phyloP scores from a whole-genome alignment of 2,329 filamentous ascomycete genomes.

The Fonsecaea pedrosoi region DNA sequence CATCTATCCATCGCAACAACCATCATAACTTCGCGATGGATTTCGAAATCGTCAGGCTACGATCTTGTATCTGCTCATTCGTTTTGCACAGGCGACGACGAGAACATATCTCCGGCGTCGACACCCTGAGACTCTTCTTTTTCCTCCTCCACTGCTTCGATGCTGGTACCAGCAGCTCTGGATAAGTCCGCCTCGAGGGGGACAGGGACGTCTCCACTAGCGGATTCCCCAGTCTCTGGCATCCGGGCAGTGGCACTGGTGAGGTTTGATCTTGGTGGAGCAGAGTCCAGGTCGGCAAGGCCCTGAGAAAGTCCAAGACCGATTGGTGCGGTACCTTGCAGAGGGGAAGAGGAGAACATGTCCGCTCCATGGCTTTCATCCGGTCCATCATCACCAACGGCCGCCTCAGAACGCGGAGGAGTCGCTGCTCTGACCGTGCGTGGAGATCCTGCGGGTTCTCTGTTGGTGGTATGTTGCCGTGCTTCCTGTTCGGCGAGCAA shows the following conservation, averaged over 20 bases:
- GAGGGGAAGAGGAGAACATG: slow-evolving; percentile 35
- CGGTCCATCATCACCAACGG: slow-evolving; percentile 1
- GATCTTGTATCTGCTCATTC: background rate
- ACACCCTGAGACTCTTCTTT: slow-evolving; percentile 18
- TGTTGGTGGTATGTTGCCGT: slow-evolving; percentile 2
- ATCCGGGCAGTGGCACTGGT: background rate
- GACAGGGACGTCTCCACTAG: background rate
- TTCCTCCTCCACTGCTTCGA: background rate
- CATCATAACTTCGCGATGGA: background rate
- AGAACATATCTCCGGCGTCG: slow-evolving; percentile 34
- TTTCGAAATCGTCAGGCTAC: background rate
- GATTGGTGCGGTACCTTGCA: slow-evolving; percentile 17
- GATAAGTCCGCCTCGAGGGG: background rate
- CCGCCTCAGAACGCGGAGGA: too few relatives aligned
- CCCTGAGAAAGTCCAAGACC: background rate
- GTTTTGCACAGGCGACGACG: slow-evolving; percentile 32
- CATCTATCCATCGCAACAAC: background rate
- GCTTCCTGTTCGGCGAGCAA: slow-evolving; percentile 27
- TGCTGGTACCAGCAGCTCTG: background rate
- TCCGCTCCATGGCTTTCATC: slow-evolving; percentile 23
- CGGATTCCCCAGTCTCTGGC: background rate
- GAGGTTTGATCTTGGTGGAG: background rate
- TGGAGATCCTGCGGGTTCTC: background rate
- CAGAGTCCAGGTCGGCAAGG: background rate
- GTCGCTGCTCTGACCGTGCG: background rate